Base-by-base conservation (phyloP, 768 basidiomycete species). In the Tricholoma sp. region DNA sequence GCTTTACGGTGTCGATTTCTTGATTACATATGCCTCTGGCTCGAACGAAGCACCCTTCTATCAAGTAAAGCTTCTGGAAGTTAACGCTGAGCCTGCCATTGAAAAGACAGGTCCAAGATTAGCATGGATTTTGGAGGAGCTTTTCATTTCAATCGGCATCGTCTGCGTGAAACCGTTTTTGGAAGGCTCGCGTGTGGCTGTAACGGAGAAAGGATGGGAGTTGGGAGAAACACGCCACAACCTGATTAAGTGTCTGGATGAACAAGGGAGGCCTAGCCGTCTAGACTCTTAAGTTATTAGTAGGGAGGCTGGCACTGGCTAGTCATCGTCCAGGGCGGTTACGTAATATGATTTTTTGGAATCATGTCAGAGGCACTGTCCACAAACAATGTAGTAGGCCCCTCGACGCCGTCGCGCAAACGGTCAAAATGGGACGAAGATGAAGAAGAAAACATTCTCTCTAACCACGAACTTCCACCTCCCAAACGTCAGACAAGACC, bases 61-160 rank as follows among this genome's bases (percentile, higher is more conserved):
- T 55, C 78, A 83, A 59, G 85, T 92, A 14, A 85, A 87, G 55
- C 75, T 98, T 1, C 78, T 98, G 29, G 97, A 98, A 71, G 79
- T 96, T 65, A 99, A 99, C 67, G 86, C 96, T 5, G 94, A 95
- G 61, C 96, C 97, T 1, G 97, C 97, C 45, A 96, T 98, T 57
- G 91, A 94, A 65, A 81, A 96, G 55, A 95, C 95, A 0, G 97
- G 95, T 1, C 80, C 85, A 34, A 80, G 93, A 27, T 72, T 98
- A 34, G 81, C 83, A 16, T 89, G 89, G 82, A 83, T 94, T 46
- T 72, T 97, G 54, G 83, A 88, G 63, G 88, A 90, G 61, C 74
- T 97, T 54, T 96, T 97, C 73, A 73, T 74, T 32, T 79, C 83
- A 0, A 88, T 91, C 16, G 84, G 83, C 1, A 73, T 79, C 59